phyloP scores from a whole-genome alignment of 257 asterid genomes.

The Solanum tarapatanum region DNA sequence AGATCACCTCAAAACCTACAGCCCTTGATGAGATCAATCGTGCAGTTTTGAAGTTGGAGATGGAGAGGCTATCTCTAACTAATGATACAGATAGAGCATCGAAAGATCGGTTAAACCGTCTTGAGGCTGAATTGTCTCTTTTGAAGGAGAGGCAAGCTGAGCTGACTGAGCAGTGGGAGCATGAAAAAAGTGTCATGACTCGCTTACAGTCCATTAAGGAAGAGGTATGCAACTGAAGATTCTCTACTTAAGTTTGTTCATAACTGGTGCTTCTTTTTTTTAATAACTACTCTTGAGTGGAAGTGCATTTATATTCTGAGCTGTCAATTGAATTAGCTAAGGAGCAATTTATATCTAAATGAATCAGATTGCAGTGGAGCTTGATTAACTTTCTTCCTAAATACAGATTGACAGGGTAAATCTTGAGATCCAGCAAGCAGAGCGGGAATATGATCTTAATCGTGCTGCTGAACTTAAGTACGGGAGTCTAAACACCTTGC shows the following conservation, averaged over 20 bases:
- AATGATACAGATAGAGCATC: constrained; percentile 90
- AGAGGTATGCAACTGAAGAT: constrained; percentile 36
- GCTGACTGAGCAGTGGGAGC: constrained; percentile 91
- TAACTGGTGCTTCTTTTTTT: not conserved
- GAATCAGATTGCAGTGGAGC: constrained; percentile 2
- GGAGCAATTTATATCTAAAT: not conserved
- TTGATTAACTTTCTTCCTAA: not conserved
- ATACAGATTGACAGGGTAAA: constrained; percentile 85
- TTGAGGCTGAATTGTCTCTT: constrained; percentile 68
- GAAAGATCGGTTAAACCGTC: constrained; percentile 70
- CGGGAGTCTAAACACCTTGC: constrained; percentile 76
- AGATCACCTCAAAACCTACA: constrained; percentile 91
- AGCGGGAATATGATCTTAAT: constrained; percentile 87
- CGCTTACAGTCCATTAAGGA: constrained; percentile 78
- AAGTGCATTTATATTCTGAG: not conserved
- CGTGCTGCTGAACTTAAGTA: constrained; percentile 96
- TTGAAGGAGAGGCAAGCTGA: constrained; percentile 74
- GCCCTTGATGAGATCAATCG: constrained; percentile 91
- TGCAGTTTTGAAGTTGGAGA: constrained; percentile 77
- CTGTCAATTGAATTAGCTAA: not conserved
- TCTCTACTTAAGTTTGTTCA: not conserved
- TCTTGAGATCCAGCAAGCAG: constrained; percentile 95
- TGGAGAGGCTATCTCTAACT: constrained; percentile 86
- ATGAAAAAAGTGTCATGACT: constrained; percentile 80
- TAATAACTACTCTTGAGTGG: not conserved